Evolutionary conservation across 1,284 basidiomycete genomes (phyloP), one percentile per base, ranked within the genome.

Genomic region (Malassezia cuniculi): DNA sequence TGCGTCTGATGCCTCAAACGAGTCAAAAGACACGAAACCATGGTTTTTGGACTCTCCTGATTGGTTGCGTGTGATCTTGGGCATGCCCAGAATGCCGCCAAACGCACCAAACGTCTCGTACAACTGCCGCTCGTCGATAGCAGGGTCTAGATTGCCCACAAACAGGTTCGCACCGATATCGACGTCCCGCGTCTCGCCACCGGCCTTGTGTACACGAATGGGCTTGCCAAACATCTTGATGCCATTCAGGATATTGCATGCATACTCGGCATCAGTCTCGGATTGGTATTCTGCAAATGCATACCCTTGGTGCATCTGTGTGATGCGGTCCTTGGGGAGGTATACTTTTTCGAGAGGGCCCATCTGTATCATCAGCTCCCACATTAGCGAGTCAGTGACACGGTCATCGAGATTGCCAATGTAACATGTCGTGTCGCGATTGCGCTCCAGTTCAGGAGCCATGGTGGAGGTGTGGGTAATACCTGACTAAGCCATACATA

Each of bases 161-260:
- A 95, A 97, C 34, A 95, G 72, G 69, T 97, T 95, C 12, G 90
- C 90, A 32, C 93, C 90, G 34, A 97, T 87, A 60, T 97, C 93
- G 29, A 95, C 75, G 71, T 93, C 86, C 69, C 94, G 94, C 72
- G 90, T 85, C 69, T 93, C 86, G 36, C 84, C 85, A 70, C 78
- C 65, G 52, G 83, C 85, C 79, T 93, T 94, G 75, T 94, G 94
- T 55, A 97, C 89, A 54, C 90, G 76, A 48, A 97, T 93, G 22
- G 90, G 90, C 67, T 95, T 95, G 28, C 93, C 90, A 76, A 84
- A 97, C 35, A 97, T 72, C 71, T 97, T 97, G 69, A 97, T 94
- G 73, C 95, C 90, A 69, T 97, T 95, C 87, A 97, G 90, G 60
- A 95, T 94, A 74, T 93, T 93, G 75, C 86, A 93, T 47, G 87